phyloP scores from a whole-genome alignment of 495 filamentous ascomycete species.

The Neurospora intermedia region DNA sequence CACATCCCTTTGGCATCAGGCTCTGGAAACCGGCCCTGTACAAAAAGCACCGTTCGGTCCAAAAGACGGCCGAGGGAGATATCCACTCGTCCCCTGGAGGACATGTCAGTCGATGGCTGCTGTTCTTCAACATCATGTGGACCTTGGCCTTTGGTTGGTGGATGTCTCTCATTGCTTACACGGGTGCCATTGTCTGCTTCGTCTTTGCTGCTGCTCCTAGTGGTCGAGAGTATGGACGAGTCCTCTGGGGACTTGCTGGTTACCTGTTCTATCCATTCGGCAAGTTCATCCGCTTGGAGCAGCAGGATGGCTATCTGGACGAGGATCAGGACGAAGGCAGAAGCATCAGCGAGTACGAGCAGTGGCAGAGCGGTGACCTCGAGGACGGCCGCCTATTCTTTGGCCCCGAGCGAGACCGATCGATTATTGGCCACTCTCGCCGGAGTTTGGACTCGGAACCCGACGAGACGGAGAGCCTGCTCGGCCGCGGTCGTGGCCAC shows the following conservation, averaged over 20 bases:
- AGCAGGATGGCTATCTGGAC: constrained; percentile 87
- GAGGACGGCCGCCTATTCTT: constrained; percentile 96
- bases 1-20: constrained; percentile 95
- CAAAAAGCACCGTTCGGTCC: constrained; percentile 93
- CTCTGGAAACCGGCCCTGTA: constrained; percentile 98
- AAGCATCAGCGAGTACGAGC: constrained; percentile 97
- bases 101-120: constrained; percentile 69
- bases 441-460: constrained; percentile 75
- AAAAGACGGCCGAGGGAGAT: constrained; percentile 91
- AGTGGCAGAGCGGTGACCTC: constrained; percentile 95
- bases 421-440: constrained; percentile 79
- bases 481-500: constrained; percentile 47
- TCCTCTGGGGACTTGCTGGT: constrained; percentile 70
- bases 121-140: constrained; percentile 84
- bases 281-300: constrained; percentile 83
- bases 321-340: constrained; percentile 98
- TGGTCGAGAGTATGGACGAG: constrained; percentile 74
- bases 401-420: constrained; percentile 67
- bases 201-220: constrained; percentile 68
- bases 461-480: constrained; percentile 80
- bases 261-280: constrained; percentile 96
- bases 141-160: constrained; percentile 94
- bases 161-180: constrained; percentile 67
- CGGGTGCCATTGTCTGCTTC: constrained; percentile 68
- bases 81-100: constrained; percentile 94